Conservation (phyloP, 2,329 filamentous ascomycete genomes). For the Escovopsis sp. region DNA sequence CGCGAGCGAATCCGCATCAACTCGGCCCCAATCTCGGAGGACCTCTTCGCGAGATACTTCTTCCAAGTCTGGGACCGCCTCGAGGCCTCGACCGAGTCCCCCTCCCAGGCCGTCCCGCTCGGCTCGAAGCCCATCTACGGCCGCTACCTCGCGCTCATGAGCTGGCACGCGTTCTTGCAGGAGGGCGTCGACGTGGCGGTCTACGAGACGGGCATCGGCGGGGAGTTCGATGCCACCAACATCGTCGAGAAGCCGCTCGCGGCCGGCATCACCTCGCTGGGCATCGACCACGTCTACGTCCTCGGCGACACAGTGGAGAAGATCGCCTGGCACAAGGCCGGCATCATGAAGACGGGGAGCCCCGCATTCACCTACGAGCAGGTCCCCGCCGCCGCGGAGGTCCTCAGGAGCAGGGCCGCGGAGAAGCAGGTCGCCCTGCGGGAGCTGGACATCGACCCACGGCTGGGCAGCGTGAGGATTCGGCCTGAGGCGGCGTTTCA, state of each 20-base stretch:
- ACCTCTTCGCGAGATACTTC: conserved; percentile 48
- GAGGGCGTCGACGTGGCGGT: conserved; percentile 49
- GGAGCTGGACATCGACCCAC: conserved; percentile 30
- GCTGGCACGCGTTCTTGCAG: conserved; percentile 50
- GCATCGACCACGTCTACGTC: conserved; percentile 51
- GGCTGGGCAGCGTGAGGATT: conserved; percentile 32
- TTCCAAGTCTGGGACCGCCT: conserved; percentile 53
- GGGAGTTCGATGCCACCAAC: conserved; percentile 56
- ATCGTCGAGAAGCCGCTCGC: conserved; percentile 43
- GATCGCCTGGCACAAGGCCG: conserved; percentile 63
- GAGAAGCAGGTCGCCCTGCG: conserved; percentile 36
- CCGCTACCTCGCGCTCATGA: conserved; percentile 49
- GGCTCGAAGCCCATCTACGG: conserved; percentile 40
- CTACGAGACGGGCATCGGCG: conserved; percentile 53
- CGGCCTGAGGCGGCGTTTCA: conserved; percentile 42
- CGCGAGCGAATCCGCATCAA: conserved; percentile 54
- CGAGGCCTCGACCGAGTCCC: conserved; percentile 18
- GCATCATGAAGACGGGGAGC: conserved; percentile 48
- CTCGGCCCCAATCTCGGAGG: conserved; percentile 40
- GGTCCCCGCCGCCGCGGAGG: conserved; percentile 26
- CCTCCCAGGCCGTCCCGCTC: conserved; percentile 19
- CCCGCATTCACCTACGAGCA: conserved; percentile 45
- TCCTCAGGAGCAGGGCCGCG: conserved; percentile 34
- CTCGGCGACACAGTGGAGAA: conserved; percentile 48
- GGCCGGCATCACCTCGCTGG: conserved; percentile 49